Evolutionary conservation across 1,139 yeast genomes (phyloP).

Genomic region (Geotrichum fermentans): DNA sequence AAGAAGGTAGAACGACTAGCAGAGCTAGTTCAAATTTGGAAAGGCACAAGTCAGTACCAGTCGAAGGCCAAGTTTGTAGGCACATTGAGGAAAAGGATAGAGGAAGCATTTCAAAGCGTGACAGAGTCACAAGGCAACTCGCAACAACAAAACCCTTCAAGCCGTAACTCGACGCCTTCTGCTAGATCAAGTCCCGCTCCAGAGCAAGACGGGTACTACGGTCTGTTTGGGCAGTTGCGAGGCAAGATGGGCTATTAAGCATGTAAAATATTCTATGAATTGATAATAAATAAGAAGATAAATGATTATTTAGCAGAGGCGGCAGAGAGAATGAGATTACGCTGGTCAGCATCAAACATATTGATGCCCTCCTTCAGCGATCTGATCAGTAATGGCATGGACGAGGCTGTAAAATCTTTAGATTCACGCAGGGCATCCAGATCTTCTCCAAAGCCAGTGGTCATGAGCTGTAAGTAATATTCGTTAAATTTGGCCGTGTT

Average conservation of each 20-base stretch:
- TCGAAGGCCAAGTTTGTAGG: constrained; percentile 27
- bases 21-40: constrained; percentile 32
- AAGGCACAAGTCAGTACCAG: constrained; percentile 30
- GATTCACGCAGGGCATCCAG: constrained; percentile 37
- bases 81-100: constrained; percentile 28
- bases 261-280: background rate
- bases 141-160: constrained; percentile 12
- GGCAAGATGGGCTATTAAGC: constrained; percentile 25
- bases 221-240: constrained; percentile 25
- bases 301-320: background rate
- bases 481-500: constrained; percentile 32
- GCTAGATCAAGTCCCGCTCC: constrained; percentile 2
- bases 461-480: constrained; percentile 34
- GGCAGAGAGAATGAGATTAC: constrained; percentile 24
- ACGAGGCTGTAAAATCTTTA: constrained; percentile 35
- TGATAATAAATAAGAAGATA: background rate
- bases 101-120: constrained; percentile 20
- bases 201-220: constrained; percentile 22
- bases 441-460: constrained; percentile 38
- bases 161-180: background rate
- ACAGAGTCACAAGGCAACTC: background rate
- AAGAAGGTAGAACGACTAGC: constrained; percentile 25
- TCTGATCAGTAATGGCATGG: constrained; percentile 35
- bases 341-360: constrained; percentile 37
- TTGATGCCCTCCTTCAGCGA: constrained; percentile 40